Conservation (phyloP, 148 eudicot genomes). For the Gaultheria prostrata region DNA sequence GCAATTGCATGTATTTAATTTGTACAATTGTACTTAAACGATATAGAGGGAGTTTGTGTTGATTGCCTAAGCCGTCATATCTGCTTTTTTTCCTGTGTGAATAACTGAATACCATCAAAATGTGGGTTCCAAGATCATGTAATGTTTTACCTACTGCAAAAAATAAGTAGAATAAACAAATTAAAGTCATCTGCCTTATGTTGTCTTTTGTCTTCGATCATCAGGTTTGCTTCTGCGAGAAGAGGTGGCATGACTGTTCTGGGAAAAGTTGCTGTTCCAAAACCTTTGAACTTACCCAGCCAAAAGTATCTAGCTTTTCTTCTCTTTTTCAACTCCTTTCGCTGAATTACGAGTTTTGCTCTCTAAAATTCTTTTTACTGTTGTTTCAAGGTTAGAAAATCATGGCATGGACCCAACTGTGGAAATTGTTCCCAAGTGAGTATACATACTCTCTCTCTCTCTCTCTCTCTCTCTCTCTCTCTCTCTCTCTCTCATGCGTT, state of each 20-base stretch:
- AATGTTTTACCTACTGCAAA: not conserved
- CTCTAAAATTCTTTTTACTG: constrained; percentile 26
- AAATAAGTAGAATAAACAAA: not conserved
- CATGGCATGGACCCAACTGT: constrained; percentile 94
- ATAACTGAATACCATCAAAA: not conserved
- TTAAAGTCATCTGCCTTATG: not conserved
- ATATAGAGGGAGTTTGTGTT: not conserved
- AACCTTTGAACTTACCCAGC: constrained; percentile 96
- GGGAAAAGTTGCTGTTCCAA: constrained; percentile 98
- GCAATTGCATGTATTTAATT: not conserved
- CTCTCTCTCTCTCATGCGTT: not conserved
- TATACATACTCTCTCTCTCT: constrained; percentile 12
- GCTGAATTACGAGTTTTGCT: not conserved
- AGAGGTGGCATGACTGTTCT: constrained; percentile 95
- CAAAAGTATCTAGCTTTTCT: constrained; percentile 56
- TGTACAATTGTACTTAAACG: not conserved
- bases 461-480: not conserved
- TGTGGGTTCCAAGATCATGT: not conserved
- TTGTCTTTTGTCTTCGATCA: constrained; percentile 16
- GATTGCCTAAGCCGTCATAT: not conserved
- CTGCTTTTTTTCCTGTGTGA: not conserved
- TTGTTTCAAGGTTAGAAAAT: constrained; percentile 82
- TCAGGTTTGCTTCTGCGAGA: constrained; percentile 84
- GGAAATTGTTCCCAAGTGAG: constrained; percentile 99
- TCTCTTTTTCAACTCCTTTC: constrained; percentile 12